Evolutionary conservation across 345 rosid species (phyloP), one percentile per base, ranked within the genome.

Genomic region (Aegle marmelos): DNA sequence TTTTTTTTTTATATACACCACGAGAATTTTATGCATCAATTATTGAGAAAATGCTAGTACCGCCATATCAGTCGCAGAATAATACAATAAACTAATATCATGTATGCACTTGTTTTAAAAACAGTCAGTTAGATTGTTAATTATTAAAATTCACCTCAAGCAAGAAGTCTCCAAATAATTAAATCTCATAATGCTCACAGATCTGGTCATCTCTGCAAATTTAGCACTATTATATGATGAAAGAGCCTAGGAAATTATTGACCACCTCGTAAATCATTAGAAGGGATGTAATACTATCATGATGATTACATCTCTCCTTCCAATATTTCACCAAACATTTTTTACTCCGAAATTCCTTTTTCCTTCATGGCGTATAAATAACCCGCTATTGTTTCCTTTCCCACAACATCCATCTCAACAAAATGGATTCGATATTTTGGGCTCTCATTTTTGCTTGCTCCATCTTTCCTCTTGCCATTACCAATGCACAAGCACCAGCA

Each of bases 401-500:
- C 54, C 25, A 41, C 72, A 64, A 25, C 74, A 73, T 70, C 80
- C 82, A 85, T 68, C 72, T 65, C 77, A 79, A 78, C 80, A 88
- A 70, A 76, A 91, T 92, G 97, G 80, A 72, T 79, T 86, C 84
- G 45, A 41, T 34, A 57, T 67, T 72, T 68, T 78, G 86, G 90
- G 76, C 72, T 73, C 78, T 82, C 68, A n/a, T 87, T 72, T 66
- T 89, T 30, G 80, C 77, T 77, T 76, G 65, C 63, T 86, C 89
- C 62, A 36, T 82, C 78, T 80, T 89, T 79, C 86, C 80, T 30
- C 72, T 83, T 48, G 79, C 79, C 80, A 78, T 78, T 71, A 83
- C 79, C 70, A 79, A 81, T 86, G 96, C 91, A 71, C 94, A 94
- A 85, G 79, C 88, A 79, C 98, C 97, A 14, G 90, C 91, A 10